Evolutionary conservation across 116 monocot genomes (phyloP).

Genomic region (Thalassia testudinum): DNA sequence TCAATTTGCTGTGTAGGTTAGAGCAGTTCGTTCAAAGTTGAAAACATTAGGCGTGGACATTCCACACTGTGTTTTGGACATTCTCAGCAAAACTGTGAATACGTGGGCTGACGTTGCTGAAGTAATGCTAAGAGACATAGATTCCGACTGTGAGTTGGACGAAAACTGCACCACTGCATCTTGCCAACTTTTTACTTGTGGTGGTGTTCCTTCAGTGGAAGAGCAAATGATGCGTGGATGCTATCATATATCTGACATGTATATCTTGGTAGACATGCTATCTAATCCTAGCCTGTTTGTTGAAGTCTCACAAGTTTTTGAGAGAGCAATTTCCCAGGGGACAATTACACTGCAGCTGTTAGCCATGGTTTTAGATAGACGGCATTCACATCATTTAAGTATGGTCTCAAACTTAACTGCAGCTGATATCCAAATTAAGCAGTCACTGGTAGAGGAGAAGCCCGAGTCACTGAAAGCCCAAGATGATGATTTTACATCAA

Average conservation of each 20-base stretch:
- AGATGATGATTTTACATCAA: conserved; percentile 60
- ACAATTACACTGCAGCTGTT: conserved; percentile 49
- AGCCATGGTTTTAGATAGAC: conserved; percentile 68
- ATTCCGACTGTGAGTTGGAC: conserved; percentile 61
- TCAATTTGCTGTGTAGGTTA: conserved; percentile 27
- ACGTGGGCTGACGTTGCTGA: conserved; percentile 52
- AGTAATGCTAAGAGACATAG: conserved; percentile 64
- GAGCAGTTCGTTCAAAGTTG: conserved; percentile 64
- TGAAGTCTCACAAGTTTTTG: conserved; percentile 67
- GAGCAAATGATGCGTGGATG: conserved; percentile 37
- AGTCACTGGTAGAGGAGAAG: conserved; percentile 22
- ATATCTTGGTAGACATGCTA: conserved; percentile 63
- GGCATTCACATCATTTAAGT: conserved; percentile 40
- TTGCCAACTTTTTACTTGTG: conserved; percentile 19
- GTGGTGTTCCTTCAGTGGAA: conserved; percentile 33
- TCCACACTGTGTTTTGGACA: conserved; percentile 62
- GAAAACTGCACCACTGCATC: conserved; percentile 22
- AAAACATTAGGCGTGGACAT: conserved; percentile 60
- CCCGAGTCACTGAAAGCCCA: conserved; percentile 22
- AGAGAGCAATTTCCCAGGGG: conserved; percentile 48
- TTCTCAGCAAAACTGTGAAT: conserved; percentile 47
- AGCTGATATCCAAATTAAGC: conserved; percentile 24
- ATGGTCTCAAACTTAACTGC: conserved; percentile 13
- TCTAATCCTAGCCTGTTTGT: conserved; percentile 50
- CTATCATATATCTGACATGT: conserved; percentile 56